A percentile compares a stretch with the other conserved stretches of the same genome.
Conservation (phyloP, 2,329 filamentous ascomycete species). For the Microdochium bolleyi region DNA sequence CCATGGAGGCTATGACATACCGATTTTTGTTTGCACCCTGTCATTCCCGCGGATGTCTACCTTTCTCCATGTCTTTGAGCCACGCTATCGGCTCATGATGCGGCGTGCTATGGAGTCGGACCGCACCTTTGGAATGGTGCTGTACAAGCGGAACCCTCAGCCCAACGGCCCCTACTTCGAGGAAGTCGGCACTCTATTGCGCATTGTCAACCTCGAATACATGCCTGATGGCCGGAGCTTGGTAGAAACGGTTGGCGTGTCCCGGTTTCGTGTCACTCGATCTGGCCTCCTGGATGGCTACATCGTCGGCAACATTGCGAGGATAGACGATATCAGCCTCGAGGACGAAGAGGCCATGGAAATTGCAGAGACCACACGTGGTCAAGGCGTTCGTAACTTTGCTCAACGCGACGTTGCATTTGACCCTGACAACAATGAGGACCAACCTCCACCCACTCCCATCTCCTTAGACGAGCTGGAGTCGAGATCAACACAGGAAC, state of each 20-base stretch:
- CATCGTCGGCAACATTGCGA: constrained; percentile 64
- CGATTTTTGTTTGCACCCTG: constrained; percentile 76
- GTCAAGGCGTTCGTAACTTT: constrained; percentile 10
- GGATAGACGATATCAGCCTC: constrained; percentile 73
- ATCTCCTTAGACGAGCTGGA: constrained; percentile 28
- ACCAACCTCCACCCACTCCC: constrained; percentile 6
- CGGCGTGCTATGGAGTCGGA: constrained; percentile 66
- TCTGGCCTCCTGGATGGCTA: constrained; percentile 69
- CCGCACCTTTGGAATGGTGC: constrained; percentile 78
- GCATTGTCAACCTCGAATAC: constrained; percentile 65
- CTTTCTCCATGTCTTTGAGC: constrained; percentile 86
- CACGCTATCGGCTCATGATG: constrained; percentile 87
- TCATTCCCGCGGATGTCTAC: constrained; percentile 78
- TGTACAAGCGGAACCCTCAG: constrained; percentile 49
- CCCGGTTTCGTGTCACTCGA: constrained; percentile 64
- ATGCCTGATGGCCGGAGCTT: constrained; percentile 76
- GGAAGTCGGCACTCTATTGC: constrained; percentile 70
- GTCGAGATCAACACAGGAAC: constrained; percentile 58
- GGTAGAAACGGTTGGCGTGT: constrained; percentile 68
- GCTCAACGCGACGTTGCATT: constrained; percentile 11
- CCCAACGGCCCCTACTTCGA: constrained; percentile 40
- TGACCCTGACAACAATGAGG: constrained; percentile 12
- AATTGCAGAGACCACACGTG: constrained; percentile 50
- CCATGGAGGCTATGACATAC: constrained; percentile 50
- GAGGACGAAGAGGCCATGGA: constrained; percentile 75